Evolutionary conservation across 345 rosid species (phyloP).

Genomic region (Acer yangbiense): DNA sequence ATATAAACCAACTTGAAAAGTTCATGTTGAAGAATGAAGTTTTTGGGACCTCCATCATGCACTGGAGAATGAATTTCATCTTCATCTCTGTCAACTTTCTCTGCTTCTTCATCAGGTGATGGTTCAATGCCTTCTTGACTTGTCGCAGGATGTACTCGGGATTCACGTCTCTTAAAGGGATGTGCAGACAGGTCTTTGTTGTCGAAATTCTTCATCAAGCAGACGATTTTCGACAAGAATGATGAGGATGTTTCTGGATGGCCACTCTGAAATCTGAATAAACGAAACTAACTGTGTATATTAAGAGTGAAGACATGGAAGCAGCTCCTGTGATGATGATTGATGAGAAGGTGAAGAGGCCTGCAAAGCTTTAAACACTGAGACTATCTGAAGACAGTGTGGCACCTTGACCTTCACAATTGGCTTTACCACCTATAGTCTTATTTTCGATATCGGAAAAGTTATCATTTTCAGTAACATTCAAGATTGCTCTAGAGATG

Average conservation of each 20-base stretch:
- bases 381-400: slow-evolving; percentile 33
- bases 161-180: neutral
- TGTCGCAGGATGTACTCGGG: neutral
- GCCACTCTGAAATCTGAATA: slow-evolving; percentile 6
- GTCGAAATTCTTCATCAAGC: slow-evolving; percentile 8
- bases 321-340: slow-evolving; percentile 43
- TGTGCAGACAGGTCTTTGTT: neutral
- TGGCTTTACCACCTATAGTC: neutral
- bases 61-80: slow-evolving; percentile 1
- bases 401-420: slow-evolving; percentile 21
- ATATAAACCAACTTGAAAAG: neutral
- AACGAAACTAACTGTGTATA: slow-evolving; percentile 24
- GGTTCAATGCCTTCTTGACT: neutral
- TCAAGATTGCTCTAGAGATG: too few species aligned
- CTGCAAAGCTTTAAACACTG: slow-evolving; percentile 39
- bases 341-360: slow-evolving; percentile 46
- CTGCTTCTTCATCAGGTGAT: neutral
- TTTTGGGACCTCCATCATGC: neutral
- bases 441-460: slow-evolving; percentile 24
- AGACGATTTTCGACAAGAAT: neutral
- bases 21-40: too few species aligned
- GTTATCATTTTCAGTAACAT: too few species aligned
- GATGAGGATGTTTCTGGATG: slow-evolving; percentile 7
- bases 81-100: neutral
- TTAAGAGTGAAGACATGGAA: slow-evolving; percentile 35